Evolutionary conservation across 495 filamentous ascomycete genomes (phyloP).

Genomic region (Aspergillus coremiiformis): DNA sequence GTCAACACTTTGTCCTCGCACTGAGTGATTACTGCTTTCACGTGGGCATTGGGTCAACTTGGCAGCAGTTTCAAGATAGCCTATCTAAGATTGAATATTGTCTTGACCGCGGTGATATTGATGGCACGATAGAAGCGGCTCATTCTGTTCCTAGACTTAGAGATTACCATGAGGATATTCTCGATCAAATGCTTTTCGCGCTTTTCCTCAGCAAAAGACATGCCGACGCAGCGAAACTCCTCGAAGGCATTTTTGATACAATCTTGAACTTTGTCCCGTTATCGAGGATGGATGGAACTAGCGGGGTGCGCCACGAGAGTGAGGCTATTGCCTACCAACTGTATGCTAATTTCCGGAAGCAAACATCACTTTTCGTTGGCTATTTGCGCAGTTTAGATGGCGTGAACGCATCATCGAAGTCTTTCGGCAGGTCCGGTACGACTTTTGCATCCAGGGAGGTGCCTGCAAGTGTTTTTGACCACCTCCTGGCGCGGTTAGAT

Average conservation of each 20-base stretch:
- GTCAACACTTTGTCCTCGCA: conserved; percentile 66
- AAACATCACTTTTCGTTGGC: conserved; percentile 54
- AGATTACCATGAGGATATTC: conserved; percentile 63
- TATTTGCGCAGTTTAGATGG: conserved; percentile 40
- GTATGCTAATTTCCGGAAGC: conserved; percentile 58
- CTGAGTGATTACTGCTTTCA: conserved; percentile 71
- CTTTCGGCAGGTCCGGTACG: conserved; percentile 20
- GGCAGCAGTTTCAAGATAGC: conserved; percentile 59
- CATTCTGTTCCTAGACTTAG: conserved; percentile 54
- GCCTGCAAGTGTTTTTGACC: conserved; percentile 41
- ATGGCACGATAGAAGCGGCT: conserved; percentile 46
- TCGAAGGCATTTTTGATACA: conserved; percentile 69
- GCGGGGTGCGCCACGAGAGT: conserved; percentile 27
- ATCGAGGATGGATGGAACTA: conserved; percentile 37
- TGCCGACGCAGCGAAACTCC: conserved; percentile 57
- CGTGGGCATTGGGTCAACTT: conserved; percentile 60
- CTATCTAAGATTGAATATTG: conserved; percentile 55
- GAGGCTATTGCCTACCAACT: conserved; percentile 44
- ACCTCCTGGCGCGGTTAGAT: conserved; percentile 42
- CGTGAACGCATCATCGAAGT: conserved; percentile 37
- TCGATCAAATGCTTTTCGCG: conserved; percentile 71
- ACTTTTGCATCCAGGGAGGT: conserved; percentile 24
- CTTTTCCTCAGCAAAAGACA: conserved; percentile 53
- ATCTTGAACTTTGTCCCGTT: conserved; percentile 62
- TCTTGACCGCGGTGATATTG: conserved; percentile 41